These are phyloP conservation scores for Psilocybe azurescens DNA, from an alignment of 768 basidiomycete species.

Conservation along the genomic window DNA sequence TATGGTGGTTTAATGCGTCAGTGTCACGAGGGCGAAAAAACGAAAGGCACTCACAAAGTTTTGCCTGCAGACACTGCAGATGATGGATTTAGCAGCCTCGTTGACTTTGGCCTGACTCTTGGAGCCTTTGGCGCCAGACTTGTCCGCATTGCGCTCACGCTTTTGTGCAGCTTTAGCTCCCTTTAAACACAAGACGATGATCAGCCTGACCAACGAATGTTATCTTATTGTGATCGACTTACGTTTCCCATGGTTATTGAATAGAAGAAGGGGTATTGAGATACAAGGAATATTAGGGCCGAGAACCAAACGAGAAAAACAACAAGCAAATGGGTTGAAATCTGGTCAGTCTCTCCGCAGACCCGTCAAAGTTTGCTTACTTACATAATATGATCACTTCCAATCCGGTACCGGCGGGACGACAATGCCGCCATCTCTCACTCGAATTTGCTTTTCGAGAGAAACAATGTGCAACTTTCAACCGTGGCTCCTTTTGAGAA, in stretches of 20 bases:
- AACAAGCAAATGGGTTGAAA: slow-evolving; percentile 1
- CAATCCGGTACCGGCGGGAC: slow-evolving; percentile 18
- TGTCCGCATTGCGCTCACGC: slow-evolving; percentile 70
- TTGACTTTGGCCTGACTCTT: slow-evolving; percentile 87
- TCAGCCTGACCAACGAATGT: slow-evolving; percentile 14
- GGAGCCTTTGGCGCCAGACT: slow-evolving; percentile 53
- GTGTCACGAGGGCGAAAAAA: slow-evolving; percentile 6
- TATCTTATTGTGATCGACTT: slow-evolving; percentile 21
- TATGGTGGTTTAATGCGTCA: slow-evolving; percentile 25
- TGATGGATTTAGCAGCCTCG: slow-evolving; percentile 82
- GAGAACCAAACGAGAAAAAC: slow-evolving; percentile 15
- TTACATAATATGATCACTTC: slow-evolving; percentile 20
- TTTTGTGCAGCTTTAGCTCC: slow-evolving; percentile 91
- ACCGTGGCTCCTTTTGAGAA: slow-evolving; percentile 15
- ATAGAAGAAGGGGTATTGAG: slow-evolving; percentile 26
- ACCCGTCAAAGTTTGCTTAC: slow-evolving; percentile 11
- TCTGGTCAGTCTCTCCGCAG: neutral
- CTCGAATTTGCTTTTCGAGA: slow-evolving; percentile 1
- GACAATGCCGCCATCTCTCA: slow-evolving; percentile 18
- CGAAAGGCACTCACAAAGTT: slow-evolving; percentile 67
- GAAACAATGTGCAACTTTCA: slow-evolving; percentile 11
- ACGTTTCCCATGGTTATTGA: slow-evolving; percentile 54
- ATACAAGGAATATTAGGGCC: slow-evolving; percentile 11
- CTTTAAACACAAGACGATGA: slow-evolving; percentile 44
- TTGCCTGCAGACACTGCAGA: slow-evolving; percentile 80